Base-by-base conservation (phyloP, 2,329 filamentous ascomycete species). In the Aspergillus costaricaensis region DNA sequence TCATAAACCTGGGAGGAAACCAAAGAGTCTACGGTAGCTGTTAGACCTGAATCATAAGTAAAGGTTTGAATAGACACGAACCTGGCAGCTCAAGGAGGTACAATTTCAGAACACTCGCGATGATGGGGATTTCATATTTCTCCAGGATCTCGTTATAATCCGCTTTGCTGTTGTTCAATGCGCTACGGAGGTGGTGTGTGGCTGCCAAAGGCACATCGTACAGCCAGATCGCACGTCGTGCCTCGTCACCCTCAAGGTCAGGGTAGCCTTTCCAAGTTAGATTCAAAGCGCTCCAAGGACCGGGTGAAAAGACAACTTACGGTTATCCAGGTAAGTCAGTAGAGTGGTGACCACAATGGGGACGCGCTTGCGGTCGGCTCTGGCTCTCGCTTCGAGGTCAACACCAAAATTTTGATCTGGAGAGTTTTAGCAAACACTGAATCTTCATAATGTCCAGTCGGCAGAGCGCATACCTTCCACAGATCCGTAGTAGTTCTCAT, bases 401-500 rank as follows among this genome's bases (percentile, higher is more conserved):
- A 99, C 92, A 66, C 96, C 95, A 74, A 98, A 99, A 0, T 92
- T 96, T 83, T 98, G 93, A 73, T 97, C 93, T 85, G 58, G 15
- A 36, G 58, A 41, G 51, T 25, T 53, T 66, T 60, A 71, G 66
- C 23, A 56, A 32, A 17, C 5, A 41, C 12, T 62, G 27, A 25
- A 12, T 15, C n/a, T 4, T 32, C 6, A 9, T 32, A n/a, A 25
- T 51, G 54, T n/a, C 25, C 6, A 19, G 10, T 36, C 14, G 21
- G 30, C 75, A 15, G 38, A 9, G 7, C 48, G 21, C 32, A 62
- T 73, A 85, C 83, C 83, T 75, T 97, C 95, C 23, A 97, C 92
- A 66, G 91, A 92, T 77, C 97, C 97, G 82, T 99, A 99, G 80
- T 99, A 99, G 76, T 98, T 99, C 79, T 99, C 95, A 77, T 99